phyloP scores from a whole-genome alignment of 1,284 basidiomycete genomes.

The Pseudozyma pruni region DNA sequence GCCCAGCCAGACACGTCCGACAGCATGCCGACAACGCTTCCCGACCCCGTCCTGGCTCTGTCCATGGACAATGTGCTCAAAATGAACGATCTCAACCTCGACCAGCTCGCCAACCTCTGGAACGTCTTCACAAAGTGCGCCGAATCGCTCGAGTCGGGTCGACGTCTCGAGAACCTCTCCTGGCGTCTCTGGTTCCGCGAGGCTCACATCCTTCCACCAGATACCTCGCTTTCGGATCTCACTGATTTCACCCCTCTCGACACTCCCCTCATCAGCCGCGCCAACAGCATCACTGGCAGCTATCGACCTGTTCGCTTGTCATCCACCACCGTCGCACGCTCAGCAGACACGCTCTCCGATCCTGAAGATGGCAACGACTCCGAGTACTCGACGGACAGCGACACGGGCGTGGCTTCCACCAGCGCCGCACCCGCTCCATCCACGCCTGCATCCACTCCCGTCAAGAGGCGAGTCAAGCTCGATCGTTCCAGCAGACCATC shows the following conservation, averaged over 20 bases:
- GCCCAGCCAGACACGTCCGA: constrained; percentile 9
- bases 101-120: constrained; percentile 60
- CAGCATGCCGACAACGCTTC: constrained; percentile 45
- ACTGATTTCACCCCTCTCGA: constrained; percentile 54
- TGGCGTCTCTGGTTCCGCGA: constrained; percentile 86
- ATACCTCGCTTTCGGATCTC: constrained; percentile 54
- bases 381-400: constrained; percentile 41
- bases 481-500: constrained; percentile 11
- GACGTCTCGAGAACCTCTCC: constrained; percentile 82
- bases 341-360: constrained; percentile 41
- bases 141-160: constrained; percentile 79
- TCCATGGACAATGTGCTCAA: constrained; percentile 57
- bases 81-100: constrained; percentile 51
- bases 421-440: constrained; percentile 18
- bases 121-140: constrained; percentile 84
- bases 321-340: constrained; percentile 12
- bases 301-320: constrained; percentile 30
- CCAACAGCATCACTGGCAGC: constrained; percentile 51
- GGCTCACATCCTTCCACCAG: constrained; percentile 57
- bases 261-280: constrained; percentile 50
- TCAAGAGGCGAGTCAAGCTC: constrained; percentile 31
- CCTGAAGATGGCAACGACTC: constrained; percentile 46
- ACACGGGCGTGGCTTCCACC: constrained; percentile 7
- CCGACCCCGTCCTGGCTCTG: constrained; percentile 57
- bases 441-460: constrained; percentile 14